Evolutionary conservation across 2,329 filamentous ascomycete genomes (phyloP), one percentile per base, ranked within the genome.

Genomic region (Tolypocladium amazonense): DNA sequence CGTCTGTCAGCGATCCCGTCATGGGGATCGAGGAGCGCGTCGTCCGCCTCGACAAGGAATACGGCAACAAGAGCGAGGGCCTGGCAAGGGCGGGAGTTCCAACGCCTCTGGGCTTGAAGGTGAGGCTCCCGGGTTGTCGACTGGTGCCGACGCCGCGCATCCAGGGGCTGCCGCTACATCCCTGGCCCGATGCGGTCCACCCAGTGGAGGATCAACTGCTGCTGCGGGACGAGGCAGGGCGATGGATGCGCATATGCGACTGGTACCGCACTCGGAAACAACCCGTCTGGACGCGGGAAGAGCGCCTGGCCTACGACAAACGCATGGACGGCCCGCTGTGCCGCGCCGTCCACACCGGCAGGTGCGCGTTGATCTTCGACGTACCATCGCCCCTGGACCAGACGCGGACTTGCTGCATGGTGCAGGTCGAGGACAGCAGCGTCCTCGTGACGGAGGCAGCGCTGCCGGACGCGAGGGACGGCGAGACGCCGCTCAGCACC

Each of bases 221-320:
- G 11, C 5, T 65, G 14, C 62, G 43, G 30, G 39, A 62, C 27
- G 59, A 63, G 5, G 37, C 41, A 1, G 57, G 60, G 2, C 54
- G 56, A 12, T 66, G 66, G 66, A 62, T 61, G 20, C 63, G 63
- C 12, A 57, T 63, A 15, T 39, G 63, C 1, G 65, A 67, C 55
- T 63, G 62, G 63, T 65, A 67, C 38, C 63, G 63, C 30, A 61
- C 50, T 43, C 60, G 52, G 45, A 67, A 67, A n/a, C 20, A 65
- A 3, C 30, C 54, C 0, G 30, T 35, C 18, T 67, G 65, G 65
- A 65, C 64, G 8, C 35, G 47, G 1, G 59, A 64, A 15, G 59
- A 68, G 43, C 53, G 38, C 3, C 15, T 50, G 3, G 63, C 60
- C 14, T 62, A 62, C 57, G 62, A 65, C 25, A 56, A 39, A 18